A percentile compares a stretch with the other conserved stretches of the same genome.
Evolutionary conservation across 805 yeast genomes (phyloP).

Genomic region (Wickerhamiella alocasiicola): DNA sequence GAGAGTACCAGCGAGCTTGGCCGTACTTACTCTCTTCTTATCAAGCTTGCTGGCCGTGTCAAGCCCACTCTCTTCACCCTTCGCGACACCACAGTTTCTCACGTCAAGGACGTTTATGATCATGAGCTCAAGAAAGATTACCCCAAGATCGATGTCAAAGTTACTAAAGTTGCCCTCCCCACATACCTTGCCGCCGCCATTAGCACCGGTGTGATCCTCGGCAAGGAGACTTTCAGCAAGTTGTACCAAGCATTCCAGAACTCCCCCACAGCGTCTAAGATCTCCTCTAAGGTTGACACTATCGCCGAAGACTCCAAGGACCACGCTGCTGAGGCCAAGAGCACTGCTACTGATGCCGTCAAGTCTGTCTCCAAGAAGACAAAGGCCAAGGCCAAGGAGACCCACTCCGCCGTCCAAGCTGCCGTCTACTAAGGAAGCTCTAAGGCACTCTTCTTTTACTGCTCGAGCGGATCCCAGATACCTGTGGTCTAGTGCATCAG

Average conservation of each 20-base stretch:
- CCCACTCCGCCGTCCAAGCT: slow-evolving; percentile 6
- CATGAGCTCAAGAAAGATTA: slow-evolving; percentile 15
- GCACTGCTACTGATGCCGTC: background rate
- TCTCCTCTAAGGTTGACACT: background rate
- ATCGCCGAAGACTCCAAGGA: background rate
- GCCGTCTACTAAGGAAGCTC: slow-evolving; percentile 8
- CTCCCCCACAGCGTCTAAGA: slow-evolving; percentile 3
- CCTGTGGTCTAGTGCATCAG: too few relatives aligned
- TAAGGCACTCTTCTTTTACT: too few relatives aligned
- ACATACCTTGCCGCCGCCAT: slow-evolving; percentile 3
- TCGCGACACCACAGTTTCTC: slow-evolving; percentile 9
- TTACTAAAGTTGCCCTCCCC: background rate
- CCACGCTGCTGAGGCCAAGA: background rate
- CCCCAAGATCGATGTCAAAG: background rate
- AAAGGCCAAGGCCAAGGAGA: slow-evolving; percentile 6
- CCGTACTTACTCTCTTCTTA: slow-evolving; percentile 15
- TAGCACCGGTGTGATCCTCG: slow-evolving; percentile 7
- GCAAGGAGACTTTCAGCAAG: slow-evolving; percentile 6
- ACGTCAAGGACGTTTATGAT: slow-evolving; percentile 12
- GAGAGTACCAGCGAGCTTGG: slow-evolving; percentile 7
- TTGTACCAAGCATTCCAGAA: background rate
- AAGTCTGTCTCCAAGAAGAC: background rate
- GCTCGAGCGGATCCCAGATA: too few relatives aligned
- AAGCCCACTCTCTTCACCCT: slow-evolving; percentile 15
- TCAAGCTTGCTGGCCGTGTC: slow-evolving; percentile 16